A percentile compares a stretch with the other conserved stretches of the same genome.
Conservation (phyloP, 352 stramenopile genomes). For the Phytophthora uliginosa region DNA sequence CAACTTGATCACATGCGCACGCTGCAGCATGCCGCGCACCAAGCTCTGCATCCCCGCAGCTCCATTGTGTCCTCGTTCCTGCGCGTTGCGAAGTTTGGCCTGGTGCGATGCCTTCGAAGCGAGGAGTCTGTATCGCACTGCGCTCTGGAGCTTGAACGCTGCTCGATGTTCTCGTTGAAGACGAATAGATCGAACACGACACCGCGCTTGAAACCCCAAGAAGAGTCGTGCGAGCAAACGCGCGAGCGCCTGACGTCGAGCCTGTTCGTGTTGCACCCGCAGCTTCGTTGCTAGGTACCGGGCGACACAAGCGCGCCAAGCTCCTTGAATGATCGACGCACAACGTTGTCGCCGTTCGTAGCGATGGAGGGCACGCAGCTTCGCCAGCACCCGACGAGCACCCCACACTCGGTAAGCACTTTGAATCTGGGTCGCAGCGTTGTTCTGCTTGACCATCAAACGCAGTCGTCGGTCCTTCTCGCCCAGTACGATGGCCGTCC, state of each 20-base stretch:
- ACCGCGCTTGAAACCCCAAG: conserved; percentile 55
- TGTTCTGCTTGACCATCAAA: conserved; percentile 28
- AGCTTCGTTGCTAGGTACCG: conserved; percentile 38
- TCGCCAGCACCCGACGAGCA: conserved; percentile 37
- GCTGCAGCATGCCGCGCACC: conserved; percentile 45
- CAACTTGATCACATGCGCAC: conserved; percentile 38
- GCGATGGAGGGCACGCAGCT: conserved; percentile 35
- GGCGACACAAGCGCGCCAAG: conserved; percentile 47
- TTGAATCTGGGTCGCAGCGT: conserved; percentile 50
- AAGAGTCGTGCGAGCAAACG: conserved; percentile 43
- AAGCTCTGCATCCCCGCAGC: conserved; percentile 53
- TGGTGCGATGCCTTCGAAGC: conserved; percentile 45
- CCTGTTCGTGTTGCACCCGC: conserved; percentile 24
- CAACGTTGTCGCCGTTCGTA: conserved; percentile 31
- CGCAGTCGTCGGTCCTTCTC: conserved; percentile 62
- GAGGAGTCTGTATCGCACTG: conserved; percentile 35
- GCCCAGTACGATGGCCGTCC: conserved; percentile 68
- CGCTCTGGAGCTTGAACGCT: conserved; percentile 54
- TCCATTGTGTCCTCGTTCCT: conserved; percentile 42
- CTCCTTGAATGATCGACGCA: conserved; percentile 44
- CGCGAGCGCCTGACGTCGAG: conserved; percentile 40
- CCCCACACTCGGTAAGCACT: conserved; percentile 41
- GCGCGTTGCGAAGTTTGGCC: conserved; percentile 9
- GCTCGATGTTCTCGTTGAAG: conserved; percentile 39
- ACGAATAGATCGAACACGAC: conserved; percentile 49